Percentiles rank a stretch among this genome's conserved stretches.
phyloP scores from a whole-genome alignment of 2,329 filamentous ascomycete genomes.

The Aspergillus terreus region DNA sequence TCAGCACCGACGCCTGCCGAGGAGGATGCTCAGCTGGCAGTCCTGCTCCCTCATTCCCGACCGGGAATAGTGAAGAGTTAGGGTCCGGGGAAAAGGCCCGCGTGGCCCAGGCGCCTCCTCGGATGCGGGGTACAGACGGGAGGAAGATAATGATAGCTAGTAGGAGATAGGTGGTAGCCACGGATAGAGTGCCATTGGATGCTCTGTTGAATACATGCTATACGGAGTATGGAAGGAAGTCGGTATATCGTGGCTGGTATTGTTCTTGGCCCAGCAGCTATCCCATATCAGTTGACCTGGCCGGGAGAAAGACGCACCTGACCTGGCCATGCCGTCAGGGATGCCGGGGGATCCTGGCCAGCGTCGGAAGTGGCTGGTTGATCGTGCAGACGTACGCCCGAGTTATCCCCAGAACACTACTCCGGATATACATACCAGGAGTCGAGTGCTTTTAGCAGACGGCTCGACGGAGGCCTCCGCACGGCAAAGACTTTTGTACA shows the following conservation, averaged over 20 bases:
- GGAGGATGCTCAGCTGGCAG: too few relatives aligned
- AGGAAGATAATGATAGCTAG: not conserved
- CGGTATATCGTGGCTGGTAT: not conserved
- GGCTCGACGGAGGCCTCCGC: not conserved
- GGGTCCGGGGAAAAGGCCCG: slow-evolving; percentile 17
- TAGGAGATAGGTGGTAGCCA: slow-evolving; percentile 1
- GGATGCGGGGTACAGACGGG: slow-evolving; percentile 21
- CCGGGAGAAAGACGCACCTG: not conserved
- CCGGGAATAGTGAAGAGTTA: not conserved
- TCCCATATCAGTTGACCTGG: not conserved
- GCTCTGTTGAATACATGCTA: not conserved
- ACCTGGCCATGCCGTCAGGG: slow-evolving; percentile 1
- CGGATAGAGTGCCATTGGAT: slow-evolving; percentile 1
- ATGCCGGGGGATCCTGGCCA: not conserved
- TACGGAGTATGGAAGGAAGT: not conserved
- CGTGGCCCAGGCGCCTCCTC: slow-evolving; percentile 17
- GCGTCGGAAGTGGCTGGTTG: slow-evolving; percentile 1
- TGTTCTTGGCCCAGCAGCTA: not conserved
- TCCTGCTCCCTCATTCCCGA: not conserved
- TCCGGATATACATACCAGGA: too few relatives aligned
- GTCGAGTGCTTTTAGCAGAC: too few relatives aligned
- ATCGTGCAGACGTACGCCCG: not conserved
- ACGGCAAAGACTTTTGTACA: not conserved
- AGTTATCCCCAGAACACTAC: too few relatives aligned
- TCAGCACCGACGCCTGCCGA: too few relatives aligned